Evolutionary conservation across 257 asterid species (phyloP), one percentile per base, ranked within the genome.

Genomic region (Primulina huaijiensis): DNA sequence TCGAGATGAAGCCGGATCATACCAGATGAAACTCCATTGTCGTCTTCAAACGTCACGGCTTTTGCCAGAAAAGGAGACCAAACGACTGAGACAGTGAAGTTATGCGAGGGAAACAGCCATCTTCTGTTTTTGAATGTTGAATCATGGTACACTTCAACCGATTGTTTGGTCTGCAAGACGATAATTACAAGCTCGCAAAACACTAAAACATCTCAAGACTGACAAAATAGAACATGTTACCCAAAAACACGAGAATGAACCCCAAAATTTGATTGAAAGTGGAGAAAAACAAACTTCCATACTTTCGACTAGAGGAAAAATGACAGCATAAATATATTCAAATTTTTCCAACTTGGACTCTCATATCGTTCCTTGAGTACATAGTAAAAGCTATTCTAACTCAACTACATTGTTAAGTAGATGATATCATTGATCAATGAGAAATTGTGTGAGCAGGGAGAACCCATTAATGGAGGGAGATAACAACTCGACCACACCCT

Each of bases 1-100:
- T 90, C 97, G 1, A 87, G 88, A 65, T 90, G 79, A 25, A 93
- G 88, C 75, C 79, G 85, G 76, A 82, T 81, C 59, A 73, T 58
- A 19, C 79, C 88, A 0, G 91, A 68, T n/a, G 98, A 74, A 53
- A 86, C 82, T 17, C 96, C 95, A 7, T 90, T 65, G 71, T 82
- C 81, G 14, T 89, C 95, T 76, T 91, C 97, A 14, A 84, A 87
- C 23, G 81, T 78, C 0, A 37, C 12, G 23, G 94, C 81, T 76
- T 86, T 90, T 0, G 87, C 72, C 31, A 93, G 86, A 82, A 78
- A 90, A 5, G 96, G 96, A 3, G 92, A 73, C 97, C 97, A 93
- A 33, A 87, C 40, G 0, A 89, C 82, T 0, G 96, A 87, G 57
- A 93, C 79, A 16, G 78, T 82, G 79, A 93, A 87, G 76, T 72